phyloP scores from a whole-genome alignment of 257 asterid species.

The Solanum arcanum region DNA sequence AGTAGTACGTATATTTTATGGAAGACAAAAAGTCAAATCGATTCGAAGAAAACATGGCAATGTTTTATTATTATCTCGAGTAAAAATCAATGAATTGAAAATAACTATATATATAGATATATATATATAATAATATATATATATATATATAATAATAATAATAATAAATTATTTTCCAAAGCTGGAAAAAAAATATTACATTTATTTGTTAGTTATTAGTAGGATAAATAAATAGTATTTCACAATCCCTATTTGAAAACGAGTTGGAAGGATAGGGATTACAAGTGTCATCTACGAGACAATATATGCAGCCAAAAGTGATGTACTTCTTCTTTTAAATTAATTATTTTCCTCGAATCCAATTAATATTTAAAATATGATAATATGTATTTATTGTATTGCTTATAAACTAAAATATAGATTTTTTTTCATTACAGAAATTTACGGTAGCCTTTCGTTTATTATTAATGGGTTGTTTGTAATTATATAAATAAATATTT shows the following conservation, averaged over 20 bases:
- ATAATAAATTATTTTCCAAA: no score
- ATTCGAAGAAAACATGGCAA: background rate
- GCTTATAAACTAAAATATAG: background rate
- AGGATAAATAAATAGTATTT: background rate
- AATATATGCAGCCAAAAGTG: background rate
- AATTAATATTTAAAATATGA: background rate
- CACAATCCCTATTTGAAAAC: background rate
- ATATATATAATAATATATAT: no score
- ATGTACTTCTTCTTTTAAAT: background rate
- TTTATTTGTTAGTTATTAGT: background rate
- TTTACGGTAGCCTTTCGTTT: background rate
- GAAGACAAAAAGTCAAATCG: background rate
- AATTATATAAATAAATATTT: background rate
- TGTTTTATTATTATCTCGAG: no score
- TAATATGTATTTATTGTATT: background rate
- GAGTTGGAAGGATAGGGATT: background rate
- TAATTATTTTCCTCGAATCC: background rate
- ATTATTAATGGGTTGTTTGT: background rate
- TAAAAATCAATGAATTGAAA: background rate
- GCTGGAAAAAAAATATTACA: background rate
- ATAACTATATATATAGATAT: no score
- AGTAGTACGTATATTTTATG: background rate
- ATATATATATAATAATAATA: no score
- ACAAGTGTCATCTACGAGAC: background rate
- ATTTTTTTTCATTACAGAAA: background rate